Evolutionary conservation across 1,284 basidiomycete species (phyloP).

Genomic region (Apiotrichum mycotoxinovorans): DNA sequence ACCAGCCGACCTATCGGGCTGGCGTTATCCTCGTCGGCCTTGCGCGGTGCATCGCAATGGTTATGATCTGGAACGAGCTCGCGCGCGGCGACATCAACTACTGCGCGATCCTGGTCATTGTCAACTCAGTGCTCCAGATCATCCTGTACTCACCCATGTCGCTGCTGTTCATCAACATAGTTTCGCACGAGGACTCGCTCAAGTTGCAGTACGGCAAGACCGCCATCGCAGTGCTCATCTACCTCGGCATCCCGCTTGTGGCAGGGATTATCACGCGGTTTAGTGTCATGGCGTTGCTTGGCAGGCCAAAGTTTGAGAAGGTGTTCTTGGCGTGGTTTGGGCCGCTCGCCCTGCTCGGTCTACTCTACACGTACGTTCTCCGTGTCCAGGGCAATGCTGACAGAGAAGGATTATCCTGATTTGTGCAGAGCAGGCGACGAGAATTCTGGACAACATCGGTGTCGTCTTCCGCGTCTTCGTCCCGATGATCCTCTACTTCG

Average conservation of each 20-base stretch:
- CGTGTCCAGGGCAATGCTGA: not conserved
- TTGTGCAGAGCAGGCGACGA: slow-evolving; percentile 63
- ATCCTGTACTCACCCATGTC: slow-evolving; percentile 72
- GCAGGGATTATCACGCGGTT: slow-evolving; percentile 69
- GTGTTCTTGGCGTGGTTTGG: slow-evolving; percentile 67
- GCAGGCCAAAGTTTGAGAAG: slow-evolving; percentile 55
- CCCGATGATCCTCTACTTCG: slow-evolving; percentile 73
- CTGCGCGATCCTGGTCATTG: slow-evolving; percentile 64
- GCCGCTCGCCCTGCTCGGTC: slow-evolving; percentile 66
- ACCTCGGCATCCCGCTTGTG: slow-evolving; percentile 66
- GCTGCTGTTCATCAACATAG: slow-evolving; percentile 70
- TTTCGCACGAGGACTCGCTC: slow-evolving; percentile 56
- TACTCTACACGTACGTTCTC: slow-evolving; percentile 55
- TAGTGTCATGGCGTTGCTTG: slow-evolving; percentile 54
- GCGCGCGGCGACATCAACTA: slow-evolving; percentile 70
- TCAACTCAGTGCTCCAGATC: slow-evolving; percentile 66
- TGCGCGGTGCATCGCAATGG: slow-evolving; percentile 65
- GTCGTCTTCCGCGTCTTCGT: slow-evolving; percentile 73
- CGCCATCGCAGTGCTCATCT: slow-evolving; percentile 69
- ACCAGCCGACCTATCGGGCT: slow-evolving; percentile 56
- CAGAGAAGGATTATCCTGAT: slow-evolving; percentile 59
- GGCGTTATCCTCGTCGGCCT: slow-evolving; percentile 62
- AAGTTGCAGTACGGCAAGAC: slow-evolving; percentile 64
- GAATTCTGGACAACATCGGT: slow-evolving; percentile 64
- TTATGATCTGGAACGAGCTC: slow-evolving; percentile 80